Base-by-base conservation (phyloP, 2,329 filamentous ascomycete species). In the Sphaerostilbella broomeana region DNA sequence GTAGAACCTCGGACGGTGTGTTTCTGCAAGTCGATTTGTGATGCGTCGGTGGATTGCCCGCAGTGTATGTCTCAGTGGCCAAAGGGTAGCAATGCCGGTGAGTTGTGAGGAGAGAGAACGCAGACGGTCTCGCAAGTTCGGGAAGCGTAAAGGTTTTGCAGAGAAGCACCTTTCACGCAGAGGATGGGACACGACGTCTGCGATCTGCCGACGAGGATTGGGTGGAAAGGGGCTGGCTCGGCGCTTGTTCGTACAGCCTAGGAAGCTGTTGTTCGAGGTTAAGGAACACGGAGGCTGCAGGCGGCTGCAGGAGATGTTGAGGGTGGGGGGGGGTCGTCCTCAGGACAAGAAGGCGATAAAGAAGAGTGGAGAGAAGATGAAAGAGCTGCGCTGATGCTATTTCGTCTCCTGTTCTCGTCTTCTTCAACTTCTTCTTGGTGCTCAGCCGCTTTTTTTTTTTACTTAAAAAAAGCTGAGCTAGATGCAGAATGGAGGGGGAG, bases 161-260 rank as follows among this genome's bases (percentile, higher is more conserved):
- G 24, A 38, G 17, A 41, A 38, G 38, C 28, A 22, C 29, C 39
- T 18, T 26, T 28, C 27, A 29, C 37, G 41, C 41, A 35, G 26
- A 31, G 30, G 18, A 18, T 19, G 19, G 20, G 20, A 38, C 28
- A 38, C 29, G 25, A 34, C 40, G 27, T 25, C 42, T 38, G 42
- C 30, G 38, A 44, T 33, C 18, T 28, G 33, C 33, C 38, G 54
- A 46, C 45, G 45, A 41, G 47, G 39, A 47, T 50, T 39, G 50
- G 47, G 47, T n/a, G n/a, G n/a, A 50, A 52, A 50, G 52, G 51
- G 54, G 54, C 48, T 56, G 52, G 55, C 49, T 51, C 51, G 49
- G 54, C 51, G 54, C 54, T 57, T 57, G 50, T 42, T 37, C 35
- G 42, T 24, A 32, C 38, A 33, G 38, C 36, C 28, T 34, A 28